Evolutionary conservation across 2,329 filamentous ascomycete species (phyloP).

Genomic region (Aspergillus persii): DNA sequence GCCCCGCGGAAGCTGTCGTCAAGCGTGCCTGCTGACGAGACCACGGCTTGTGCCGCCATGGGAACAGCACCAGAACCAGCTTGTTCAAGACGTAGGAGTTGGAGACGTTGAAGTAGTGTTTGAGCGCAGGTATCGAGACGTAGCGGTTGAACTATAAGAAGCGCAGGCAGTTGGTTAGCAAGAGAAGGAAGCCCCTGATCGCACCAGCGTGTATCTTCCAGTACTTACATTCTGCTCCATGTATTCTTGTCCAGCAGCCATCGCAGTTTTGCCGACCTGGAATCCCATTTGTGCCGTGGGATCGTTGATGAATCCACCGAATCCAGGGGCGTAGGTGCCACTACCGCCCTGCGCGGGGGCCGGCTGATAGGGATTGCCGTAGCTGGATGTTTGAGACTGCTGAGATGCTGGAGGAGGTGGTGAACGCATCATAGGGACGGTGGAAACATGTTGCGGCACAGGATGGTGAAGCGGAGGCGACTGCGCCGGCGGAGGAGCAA

Average conservation of each 20-base stretch:
- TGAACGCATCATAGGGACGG: conserved; percentile 92
- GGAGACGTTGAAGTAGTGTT: conserved; percentile 99
- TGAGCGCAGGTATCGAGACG: conserved; percentile 87
- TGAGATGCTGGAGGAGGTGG: conserved; percentile 77
- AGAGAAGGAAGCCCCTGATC: background rate
- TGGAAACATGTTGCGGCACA: conserved; percentile 96
- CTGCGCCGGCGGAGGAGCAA: conserved; percentile 69
- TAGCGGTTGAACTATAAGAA: conserved; percentile 68
- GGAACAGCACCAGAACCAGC: conserved; percentile 88
- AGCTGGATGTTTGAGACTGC: conserved; percentile 57
- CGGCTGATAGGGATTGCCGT: conserved; percentile 53
- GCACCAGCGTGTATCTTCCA: background rate
- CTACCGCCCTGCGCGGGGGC: conserved; percentile 41
- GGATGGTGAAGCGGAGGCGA: conserved; percentile 95
- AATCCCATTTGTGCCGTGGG: conserved; percentile 92
- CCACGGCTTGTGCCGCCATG: conserved; percentile 97
- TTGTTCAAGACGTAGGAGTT: conserved; percentile 96
- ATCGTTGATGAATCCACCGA: conserved; percentile 93
- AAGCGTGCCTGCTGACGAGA: conserved; percentile 74
- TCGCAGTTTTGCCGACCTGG: conserved; percentile 87
- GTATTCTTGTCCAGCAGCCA: conserved; percentile 89
- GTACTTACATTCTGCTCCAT: conserved; percentile 84
- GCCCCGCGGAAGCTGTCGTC: conserved; percentile 37
- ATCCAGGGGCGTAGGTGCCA: conserved; percentile 55
- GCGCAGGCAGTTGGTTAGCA: background rate